A percentile compares a stretch with the other conserved stretches of the same genome.
Evolutionary conservation across 257 asterid species (phyloP).

Genomic region (Eustoma russellianum): DNA sequence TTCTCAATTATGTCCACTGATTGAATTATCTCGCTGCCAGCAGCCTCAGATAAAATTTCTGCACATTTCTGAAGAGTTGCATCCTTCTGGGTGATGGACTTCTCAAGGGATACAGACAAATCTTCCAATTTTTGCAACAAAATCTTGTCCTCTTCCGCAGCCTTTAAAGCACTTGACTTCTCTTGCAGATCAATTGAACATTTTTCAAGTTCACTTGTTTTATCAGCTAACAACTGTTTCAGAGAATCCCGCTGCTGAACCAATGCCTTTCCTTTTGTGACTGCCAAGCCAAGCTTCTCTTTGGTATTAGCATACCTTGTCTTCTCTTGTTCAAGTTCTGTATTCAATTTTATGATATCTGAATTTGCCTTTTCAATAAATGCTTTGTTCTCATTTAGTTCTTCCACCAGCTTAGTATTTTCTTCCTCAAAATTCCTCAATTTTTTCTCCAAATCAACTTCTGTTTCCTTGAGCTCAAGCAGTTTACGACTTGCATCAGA

Average conservation of each 20-base stretch:
- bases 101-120: constrained; percentile 48
- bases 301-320: constrained; percentile 64
- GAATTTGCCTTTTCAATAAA: constrained; percentile 43
- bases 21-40: constrained; percentile 33
- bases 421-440: constrained; percentile 47
- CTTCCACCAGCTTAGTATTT: constrained; percentile 48
- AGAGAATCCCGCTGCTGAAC: constrained; percentile 86
- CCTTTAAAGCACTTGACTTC: constrained; percentile 60
- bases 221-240: constrained; percentile 73
- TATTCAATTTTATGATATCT: constrained; percentile 48
- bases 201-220: constrained; percentile 57
- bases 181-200: constrained; percentile 54
- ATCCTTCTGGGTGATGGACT: constrained; percentile 60
- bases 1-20: constrained; percentile 46
- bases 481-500: constrained; percentile 36
- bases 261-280: constrained; percentile 95
- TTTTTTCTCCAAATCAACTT: constrained; percentile 37
- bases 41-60: constrained; percentile 49
- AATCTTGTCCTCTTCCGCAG: constrained; percentile 49
- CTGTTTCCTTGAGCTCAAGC: constrained; percentile 49
- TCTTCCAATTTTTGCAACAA: constrained; percentile 40
- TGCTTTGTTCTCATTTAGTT: constrained; percentile 47
- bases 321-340: constrained; percentile 77
- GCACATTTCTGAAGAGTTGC: constrained; percentile 46
- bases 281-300: constrained; percentile 97